These are phyloP conservation scores for Thermochaetoides thermophila DNA, from an alignment of 495 filamentous ascomycete genomes.

Conservation along the genomic window DNA sequence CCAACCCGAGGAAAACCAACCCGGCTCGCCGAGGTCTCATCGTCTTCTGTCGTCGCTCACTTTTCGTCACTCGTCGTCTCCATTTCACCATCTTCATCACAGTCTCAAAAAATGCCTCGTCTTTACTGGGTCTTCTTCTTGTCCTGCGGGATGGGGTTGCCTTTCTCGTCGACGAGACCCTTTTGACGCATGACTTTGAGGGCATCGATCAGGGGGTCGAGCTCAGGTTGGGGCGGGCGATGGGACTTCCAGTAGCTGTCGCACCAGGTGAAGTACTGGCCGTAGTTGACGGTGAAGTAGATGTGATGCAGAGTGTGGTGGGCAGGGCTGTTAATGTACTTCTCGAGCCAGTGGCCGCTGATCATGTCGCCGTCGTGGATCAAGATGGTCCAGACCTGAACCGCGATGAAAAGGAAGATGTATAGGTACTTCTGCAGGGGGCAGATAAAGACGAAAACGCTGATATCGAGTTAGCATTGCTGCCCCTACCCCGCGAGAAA, in stretches of 20 bases:
- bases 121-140: conserved; percentile 5
- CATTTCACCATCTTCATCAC: background rate
- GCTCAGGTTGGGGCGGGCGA: conserved; percentile 8
- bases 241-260: conserved; percentile 12
- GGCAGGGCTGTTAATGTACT: conserved; percentile 13
- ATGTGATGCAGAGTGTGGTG: conserved; percentile 15
- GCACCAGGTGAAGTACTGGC: conserved; percentile 14
- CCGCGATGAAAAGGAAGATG: conserved; percentile 9
- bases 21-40: no score
- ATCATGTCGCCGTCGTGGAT: conserved; percentile 16
- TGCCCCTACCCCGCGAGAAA: no score
- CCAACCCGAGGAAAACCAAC: no score
- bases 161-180: conserved; percentile 13
- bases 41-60: no score
- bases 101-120: background rate
- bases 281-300: conserved; percentile 16
- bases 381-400: conserved; percentile 14
- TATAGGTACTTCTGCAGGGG: conserved; percentile 13
- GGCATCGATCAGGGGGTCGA: conserved; percentile 10
- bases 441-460: conserved; percentile 13
- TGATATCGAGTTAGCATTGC: conserved; percentile 1
- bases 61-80: no score
- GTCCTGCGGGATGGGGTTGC: conserved; percentile 6
- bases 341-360: conserved; percentile 12
- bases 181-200: conserved; percentile 11